Base-by-base conservation (phyloP, 2,329 filamentous ascomycete species). In the Lojkania enalia region DNA sequence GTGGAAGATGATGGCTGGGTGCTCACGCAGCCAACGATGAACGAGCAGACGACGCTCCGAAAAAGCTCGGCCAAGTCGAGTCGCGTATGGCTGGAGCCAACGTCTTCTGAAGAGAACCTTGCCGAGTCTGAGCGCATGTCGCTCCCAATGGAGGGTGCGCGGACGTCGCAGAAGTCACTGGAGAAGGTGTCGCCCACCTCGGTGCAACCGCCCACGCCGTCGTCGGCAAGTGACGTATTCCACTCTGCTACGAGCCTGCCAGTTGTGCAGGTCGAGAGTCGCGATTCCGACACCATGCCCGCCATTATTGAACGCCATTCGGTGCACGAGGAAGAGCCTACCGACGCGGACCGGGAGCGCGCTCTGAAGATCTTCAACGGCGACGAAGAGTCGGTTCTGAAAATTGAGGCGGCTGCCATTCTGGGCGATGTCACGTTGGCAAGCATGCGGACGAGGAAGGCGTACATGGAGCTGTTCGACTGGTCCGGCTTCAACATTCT, bases 391-490 rank as follows among this genome's bases (percentile, higher is more conserved):
- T 87, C 91, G 48, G 84, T 94, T 16, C 79, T 80, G 30, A 90
- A 89, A 61, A 83, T 86, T 21, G 86, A 87, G 64, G 90, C 91
- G 13, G 90, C 91, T 19, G 81, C 90, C 20, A 95, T 90, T 85
- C 85, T 96, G 71, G 94, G 94, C 57, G 89, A 94, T 54, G 67
- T 74, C 19, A 79, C 77, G 12, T 67, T 75, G 5, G 73, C 78
- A 32, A 80, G 80, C 57, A 72, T 72, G 31, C 72, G 73, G 44
- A 74, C 80, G n/a, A 72, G 84, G 37, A 77, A 77, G 54, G 92
- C 92, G 0, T 99, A 96, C 70, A 95, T 99, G 87, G 85, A 90
- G 49, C 75, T 96, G 9, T 96, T 92, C 66, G 86, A 96, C 64
- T 97, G 94, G 74, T 76, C 81, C 5, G 86, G 86, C 57, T 78